Evolutionary conservation across 352 stramenopile genomes (phyloP).

Genomic region (Phytophthora pluvialis): DNA sequence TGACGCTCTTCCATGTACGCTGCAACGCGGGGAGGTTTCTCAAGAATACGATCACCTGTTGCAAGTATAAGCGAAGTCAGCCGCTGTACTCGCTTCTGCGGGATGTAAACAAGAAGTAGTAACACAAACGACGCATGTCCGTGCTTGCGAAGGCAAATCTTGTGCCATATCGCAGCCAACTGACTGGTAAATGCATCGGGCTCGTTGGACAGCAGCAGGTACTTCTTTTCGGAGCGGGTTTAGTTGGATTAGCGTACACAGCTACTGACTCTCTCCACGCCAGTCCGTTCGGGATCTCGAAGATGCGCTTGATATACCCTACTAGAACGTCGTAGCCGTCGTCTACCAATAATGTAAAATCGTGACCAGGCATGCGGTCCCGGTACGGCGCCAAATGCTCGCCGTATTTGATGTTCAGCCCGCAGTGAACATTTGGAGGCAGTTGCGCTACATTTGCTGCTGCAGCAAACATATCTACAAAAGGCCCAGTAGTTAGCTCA

Average conservation of each 20-base stretch:
- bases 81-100: background rate
- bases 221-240: background rate
- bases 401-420: background rate
- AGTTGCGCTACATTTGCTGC: too few species aligned
- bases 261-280: background rate
- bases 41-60: slow-evolving; percentile 4
- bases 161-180: background rate
- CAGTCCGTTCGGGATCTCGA: background rate
- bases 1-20: slow-evolving; percentile 4
- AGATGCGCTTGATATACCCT: background rate
- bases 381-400: background rate
- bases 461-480: too few species aligned
- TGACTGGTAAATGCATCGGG: background rate
- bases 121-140: slow-evolving; percentile 5
- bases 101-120: background rate
- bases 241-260: background rate
- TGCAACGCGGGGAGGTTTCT: slow-evolving; percentile 2
- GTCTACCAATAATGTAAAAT: background rate
- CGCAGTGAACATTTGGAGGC: too few species aligned
- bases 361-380: background rate
- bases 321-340: background rate
- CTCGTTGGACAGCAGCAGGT: background rate
- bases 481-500: too few species aligned
- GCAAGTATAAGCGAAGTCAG: slow-evolving; percentile 6
- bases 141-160: background rate